phyloP scores from a whole-genome alignment of 257 asterid genomes.

The Ligustrum vulgare region DNA sequence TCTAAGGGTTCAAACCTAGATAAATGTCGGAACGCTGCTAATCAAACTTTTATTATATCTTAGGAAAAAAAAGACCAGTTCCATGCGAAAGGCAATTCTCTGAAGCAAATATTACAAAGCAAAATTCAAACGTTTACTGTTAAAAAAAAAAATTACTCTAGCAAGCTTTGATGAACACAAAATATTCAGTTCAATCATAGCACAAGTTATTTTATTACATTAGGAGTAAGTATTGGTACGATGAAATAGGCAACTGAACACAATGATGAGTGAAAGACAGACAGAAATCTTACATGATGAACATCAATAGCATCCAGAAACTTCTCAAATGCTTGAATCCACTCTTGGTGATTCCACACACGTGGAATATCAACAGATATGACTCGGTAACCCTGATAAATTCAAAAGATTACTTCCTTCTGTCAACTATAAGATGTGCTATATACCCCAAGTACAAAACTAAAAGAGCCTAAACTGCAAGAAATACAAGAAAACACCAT shows the following conservation, averaged over 20 bases:
- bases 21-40: neutral
- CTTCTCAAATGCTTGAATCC: constrained; percentile 97
- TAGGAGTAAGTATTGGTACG: neutral
- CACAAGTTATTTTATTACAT: neutral
- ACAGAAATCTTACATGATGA: constrained; percentile 76
- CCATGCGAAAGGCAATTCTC: neutral
- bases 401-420: constrained; percentile 16
- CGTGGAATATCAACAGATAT: constrained; percentile 96
- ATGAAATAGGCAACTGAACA: neutral
- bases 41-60: neutral
- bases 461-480: neutral
- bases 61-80: constrained; percentile 5
- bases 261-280: constrained; percentile 7
- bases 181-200: constrained; percentile 3
- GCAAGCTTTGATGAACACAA: constrained; percentile 13
- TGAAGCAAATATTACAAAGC: neutral
- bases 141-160: neutral
- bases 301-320: constrained; percentile 94
- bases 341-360: constrained; percentile 87
- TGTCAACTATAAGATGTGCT: constrained; percentile 5
- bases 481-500: neutral
- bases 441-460: neutral
- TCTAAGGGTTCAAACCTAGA: too few relatives aligned
- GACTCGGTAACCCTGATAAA: constrained; percentile 88
- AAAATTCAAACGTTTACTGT: neutral